phyloP scores from a whole-genome alignment of 2,329 filamentous ascomycete species.

The Trichoderma sp. region DNA sequence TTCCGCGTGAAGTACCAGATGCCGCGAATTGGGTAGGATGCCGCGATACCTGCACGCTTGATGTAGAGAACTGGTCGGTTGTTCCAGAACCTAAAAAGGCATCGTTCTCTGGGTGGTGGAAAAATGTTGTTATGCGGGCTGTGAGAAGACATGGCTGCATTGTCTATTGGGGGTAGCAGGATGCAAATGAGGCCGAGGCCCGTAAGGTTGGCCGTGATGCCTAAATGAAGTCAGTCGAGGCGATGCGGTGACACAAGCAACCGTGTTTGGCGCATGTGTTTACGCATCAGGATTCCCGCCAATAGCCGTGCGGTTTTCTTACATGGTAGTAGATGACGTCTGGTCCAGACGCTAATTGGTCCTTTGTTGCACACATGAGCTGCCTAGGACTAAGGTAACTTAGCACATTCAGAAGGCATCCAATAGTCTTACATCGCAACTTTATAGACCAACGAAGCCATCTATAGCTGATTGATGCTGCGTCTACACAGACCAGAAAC shows the following conservation, averaged over 20 bases:
- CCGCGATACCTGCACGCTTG: constrained; percentile 47
- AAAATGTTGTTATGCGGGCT: not conserved
- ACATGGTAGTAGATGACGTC: not conserved
- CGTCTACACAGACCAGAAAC: not conserved
- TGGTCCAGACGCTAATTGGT: not conserved
- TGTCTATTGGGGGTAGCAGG: not conserved
- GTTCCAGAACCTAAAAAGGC: constrained; percentile 16
- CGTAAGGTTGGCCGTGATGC: not conserved
- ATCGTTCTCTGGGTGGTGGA: not conserved
- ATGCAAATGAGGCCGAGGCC: not conserved
- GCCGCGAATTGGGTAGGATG: constrained; percentile 65
- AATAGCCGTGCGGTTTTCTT: not conserved
- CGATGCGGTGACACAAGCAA: not conserved
- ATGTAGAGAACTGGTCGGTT: constrained; percentile 44
- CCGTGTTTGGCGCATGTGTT: not conserved
- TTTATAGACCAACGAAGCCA: not conserved
- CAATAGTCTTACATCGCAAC: not conserved
- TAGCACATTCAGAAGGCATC: not conserved
- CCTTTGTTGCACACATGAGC: not conserved
- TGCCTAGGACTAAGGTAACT: not conserved
- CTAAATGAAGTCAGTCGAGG: not conserved
- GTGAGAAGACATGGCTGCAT: not conserved
- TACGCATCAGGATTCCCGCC: not conserved
- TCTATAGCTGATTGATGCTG: not conserved
- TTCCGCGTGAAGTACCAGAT: constrained; percentile 80